phyloP scores from a whole-genome alignment of 1,139 yeast species.

The Petasospora rhodanensis region DNA sequence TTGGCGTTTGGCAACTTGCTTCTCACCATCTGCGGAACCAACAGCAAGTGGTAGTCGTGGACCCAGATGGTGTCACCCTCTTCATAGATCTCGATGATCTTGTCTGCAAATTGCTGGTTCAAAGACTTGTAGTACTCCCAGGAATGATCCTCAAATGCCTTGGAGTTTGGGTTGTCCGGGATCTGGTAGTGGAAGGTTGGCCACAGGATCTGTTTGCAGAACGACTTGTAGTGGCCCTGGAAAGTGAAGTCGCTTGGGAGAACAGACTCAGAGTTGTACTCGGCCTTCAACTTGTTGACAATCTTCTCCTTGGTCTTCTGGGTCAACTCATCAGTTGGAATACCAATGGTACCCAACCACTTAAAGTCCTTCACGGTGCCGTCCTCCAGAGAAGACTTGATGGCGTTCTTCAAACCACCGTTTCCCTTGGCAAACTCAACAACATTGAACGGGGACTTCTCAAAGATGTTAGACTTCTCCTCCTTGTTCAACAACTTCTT shows the following conservation, averaged over 20 bases:
- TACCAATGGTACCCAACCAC: slow-evolving; percentile 90
- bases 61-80: slow-evolving; percentile 81
- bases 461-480: slow-evolving; percentile 51
- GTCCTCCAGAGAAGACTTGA: slow-evolving; percentile 49
- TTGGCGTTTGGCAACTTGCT: slow-evolving; percentile 73
- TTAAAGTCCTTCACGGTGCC: slow-evolving; percentile 39
- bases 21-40: slow-evolving; percentile 84
- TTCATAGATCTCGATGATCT: slow-evolving; percentile 57
- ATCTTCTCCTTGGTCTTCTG: slow-evolving; percentile 47
- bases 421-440: slow-evolving; percentile 73
- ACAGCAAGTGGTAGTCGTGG: slow-evolving; percentile 86
- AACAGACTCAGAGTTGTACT: slow-evolving; percentile 60
- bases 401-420: slow-evolving; percentile 83
- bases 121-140: slow-evolving; percentile 80
- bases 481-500: slow-evolving; percentile 41
- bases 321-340: slow-evolving; percentile 84
- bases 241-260: slow-evolving; percentile 73
- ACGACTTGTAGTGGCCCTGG: slow-evolving; percentile 85
- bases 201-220: slow-evolving; percentile 93
- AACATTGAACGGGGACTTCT: slow-evolving; percentile 72
- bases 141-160: slow-evolving; percentile 92
- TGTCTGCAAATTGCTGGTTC: slow-evolving; percentile 78
- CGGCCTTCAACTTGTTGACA: slow-evolving; percentile 38
- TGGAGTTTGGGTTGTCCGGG: slow-evolving; percentile 91
- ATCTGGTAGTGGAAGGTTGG: slow-evolving; percentile 95